Evolutionary conservation across 768 basidiomycete species (phyloP), one percentile per base, ranked within the genome.

Genomic region (Auriscalpium vulgare): DNA sequence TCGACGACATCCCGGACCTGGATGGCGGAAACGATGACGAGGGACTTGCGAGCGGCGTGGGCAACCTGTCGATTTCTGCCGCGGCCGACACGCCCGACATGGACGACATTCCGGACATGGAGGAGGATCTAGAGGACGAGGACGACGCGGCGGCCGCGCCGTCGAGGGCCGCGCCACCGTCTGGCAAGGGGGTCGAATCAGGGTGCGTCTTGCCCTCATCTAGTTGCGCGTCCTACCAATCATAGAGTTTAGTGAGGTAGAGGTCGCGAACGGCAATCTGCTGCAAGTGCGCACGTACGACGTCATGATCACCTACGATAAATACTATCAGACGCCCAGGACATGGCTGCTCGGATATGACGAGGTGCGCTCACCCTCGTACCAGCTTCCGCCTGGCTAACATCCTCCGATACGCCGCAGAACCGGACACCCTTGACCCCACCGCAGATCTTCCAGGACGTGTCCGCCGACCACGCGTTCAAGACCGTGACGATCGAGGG

Each of bases 301-400:
- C 70, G 95, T 97, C 66, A 91, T 97, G 88, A 98, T 99, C 76
- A 92, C 91, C 49, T 99, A 98, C 71, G 97, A 99, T 81, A 99
- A 98, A 75, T 95, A 95, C 72, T 98, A 99, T 72, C 97, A 98
- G 71, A 97, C 95, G 11, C 97, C 97, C 21, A 84, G 95, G 63
- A 88, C 97, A 68, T 99, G 97, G 97, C 74, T 99, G 57, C 82
- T 95, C 61, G 97, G 97, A 17, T 97, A 97, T 68, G 95, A 97
- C 68, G 97, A 98, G 83, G 93, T 90, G 59, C 55, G 74, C 59
- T 3, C 50, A 47, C 40, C 19, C 29, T n/a, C 19, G 5, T 48
- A 35, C n/a, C 10, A 51, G 40, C 40, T 37, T 21, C 17, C 8
- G 17, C 35, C 55, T 43, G 17, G 5, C 50, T 57, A 37, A 57